phyloP scores from a whole-genome alignment of 2,329 filamentous ascomycete species.

The Paramyrothecium roridum region DNA sequence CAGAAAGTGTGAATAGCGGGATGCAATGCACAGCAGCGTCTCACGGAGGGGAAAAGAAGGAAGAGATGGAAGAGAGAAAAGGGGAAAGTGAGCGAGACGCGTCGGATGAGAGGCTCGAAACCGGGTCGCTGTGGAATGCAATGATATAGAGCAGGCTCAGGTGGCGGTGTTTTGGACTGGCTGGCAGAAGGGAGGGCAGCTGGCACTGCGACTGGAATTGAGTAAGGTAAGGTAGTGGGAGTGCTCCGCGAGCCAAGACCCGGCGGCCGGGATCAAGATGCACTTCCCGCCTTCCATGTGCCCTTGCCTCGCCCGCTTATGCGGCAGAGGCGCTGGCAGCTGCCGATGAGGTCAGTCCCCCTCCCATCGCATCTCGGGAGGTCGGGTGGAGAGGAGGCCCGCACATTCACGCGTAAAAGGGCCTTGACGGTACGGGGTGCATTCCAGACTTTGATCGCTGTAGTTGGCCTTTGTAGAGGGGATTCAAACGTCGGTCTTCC shows the following conservation, averaged over 20 bases:
- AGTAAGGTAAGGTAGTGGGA: too few relatives aligned
- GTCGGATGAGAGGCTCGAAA: constrained; percentile 7
- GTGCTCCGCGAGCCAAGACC: neutral
- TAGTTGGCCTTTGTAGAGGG: too few relatives aligned
- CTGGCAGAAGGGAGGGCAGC: constrained; percentile 10
- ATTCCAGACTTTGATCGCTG: too few relatives aligned
- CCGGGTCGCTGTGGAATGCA: constrained; percentile 10
- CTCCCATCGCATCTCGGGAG: too few relatives aligned
- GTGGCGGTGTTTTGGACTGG: constrained; percentile 3
- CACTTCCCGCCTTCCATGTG: neutral
- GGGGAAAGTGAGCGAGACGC: constrained; percentile 6
- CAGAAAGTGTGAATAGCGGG: neutral
- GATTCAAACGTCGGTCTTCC: too few relatives aligned
- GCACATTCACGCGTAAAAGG: too few relatives aligned
- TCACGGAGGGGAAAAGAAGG: constrained; percentile 3
- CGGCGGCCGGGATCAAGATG: neutral
- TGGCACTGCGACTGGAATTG: neutral
- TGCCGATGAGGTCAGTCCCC: too few relatives aligned
- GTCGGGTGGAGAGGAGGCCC: too few relatives aligned
- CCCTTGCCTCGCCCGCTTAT: too few relatives aligned
- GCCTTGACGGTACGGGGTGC: too few relatives aligned
- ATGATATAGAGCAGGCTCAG: constrained; percentile 10
- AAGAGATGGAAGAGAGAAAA: constrained; percentile 4
- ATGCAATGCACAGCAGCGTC: constrained; percentile 7
- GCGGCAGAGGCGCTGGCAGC: too few relatives aligned